Conservation (phyloP, 2,329 filamentous ascomycete species). For the Trichoderma arundinaceum region DNA sequence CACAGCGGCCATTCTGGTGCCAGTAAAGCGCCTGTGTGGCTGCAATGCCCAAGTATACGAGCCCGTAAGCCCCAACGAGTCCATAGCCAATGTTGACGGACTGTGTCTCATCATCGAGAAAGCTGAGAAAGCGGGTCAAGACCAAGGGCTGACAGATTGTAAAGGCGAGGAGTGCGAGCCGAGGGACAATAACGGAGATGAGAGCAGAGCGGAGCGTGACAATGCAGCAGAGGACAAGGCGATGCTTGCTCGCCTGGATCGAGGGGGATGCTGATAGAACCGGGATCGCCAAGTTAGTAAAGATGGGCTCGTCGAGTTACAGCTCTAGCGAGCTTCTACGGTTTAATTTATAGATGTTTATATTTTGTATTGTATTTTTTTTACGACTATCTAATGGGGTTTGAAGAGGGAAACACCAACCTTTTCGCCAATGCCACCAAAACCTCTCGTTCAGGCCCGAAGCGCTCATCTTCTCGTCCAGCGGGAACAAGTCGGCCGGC, state of each 20-base stretch:
- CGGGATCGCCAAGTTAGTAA: constrained; percentile 12
- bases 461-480: constrained; percentile 45
- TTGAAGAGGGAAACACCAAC: constrained; percentile 32
- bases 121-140: constrained; percentile 40
- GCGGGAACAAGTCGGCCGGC: constrained; percentile 44
- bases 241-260: constrained; percentile 4
- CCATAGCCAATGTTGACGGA: constrained; percentile 41
- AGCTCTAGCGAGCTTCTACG: constrained; percentile 12
- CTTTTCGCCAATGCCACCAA: constrained; percentile 42
- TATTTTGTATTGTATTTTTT: constrained; percentile 11
- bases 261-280: constrained; percentile 12
- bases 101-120: constrained; percentile 39
- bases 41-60: constrained; percentile 44
- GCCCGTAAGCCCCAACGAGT: constrained; percentile 43
- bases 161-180: constrained; percentile 44
- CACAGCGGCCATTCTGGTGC: constrained; percentile 40
- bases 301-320: constrained; percentile 4
- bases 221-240: constrained; percentile 37
- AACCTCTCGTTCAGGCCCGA: constrained; percentile 41
- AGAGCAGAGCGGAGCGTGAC: constrained; percentile 41
- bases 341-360: not conserved
- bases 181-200: constrained; percentile 42
- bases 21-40: constrained; percentile 38
- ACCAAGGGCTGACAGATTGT: constrained; percentile 47
- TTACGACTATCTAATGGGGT: constrained; percentile 20